A percentile compares a stretch with the other conserved stretches of the same genome.
These are phyloP conservation scores for Tolypocladium tundrense DNA, from an alignment of 2,329 filamentous ascomycete species.

Conservation along the genomic window DNA sequence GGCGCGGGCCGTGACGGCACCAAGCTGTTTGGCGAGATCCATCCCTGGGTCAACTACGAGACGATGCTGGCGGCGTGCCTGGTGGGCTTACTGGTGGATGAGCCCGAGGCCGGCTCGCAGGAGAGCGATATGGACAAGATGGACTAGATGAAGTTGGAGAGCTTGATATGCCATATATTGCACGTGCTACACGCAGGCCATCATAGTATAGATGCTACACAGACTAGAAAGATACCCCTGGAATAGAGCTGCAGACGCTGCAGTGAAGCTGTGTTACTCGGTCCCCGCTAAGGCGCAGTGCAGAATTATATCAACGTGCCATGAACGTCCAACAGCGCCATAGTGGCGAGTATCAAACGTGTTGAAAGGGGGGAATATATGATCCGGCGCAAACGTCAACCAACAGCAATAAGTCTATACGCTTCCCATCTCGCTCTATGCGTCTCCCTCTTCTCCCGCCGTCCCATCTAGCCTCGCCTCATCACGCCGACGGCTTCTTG, in stretches of 20 bases:
- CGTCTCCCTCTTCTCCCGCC: neutral
- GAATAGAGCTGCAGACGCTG: neutral
- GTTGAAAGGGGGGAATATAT: neutral
- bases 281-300: no score
- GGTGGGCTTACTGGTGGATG: conserved; percentile 52
- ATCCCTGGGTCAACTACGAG: conserved; percentile 65
- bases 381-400: neutral
- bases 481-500: conserved; percentile 2
- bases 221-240: neutral
- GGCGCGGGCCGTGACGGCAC: conserved; percentile 53
- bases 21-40: conserved; percentile 54
- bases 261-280: neutral
- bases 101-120: conserved; percentile 28
- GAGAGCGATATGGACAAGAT: conserved; percentile 46
- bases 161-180: neutral
- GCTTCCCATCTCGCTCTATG: neutral
- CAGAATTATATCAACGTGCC: neutral
- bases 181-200: neutral
- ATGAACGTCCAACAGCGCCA: neutral
- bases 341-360: neutral
- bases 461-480: neutral
- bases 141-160: conserved; percentile 31
- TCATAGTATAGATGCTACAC: neutral
- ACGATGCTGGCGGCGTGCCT: conserved; percentile 56
- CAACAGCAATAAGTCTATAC: neutral